Percentiles rank a stretch among this genome's conserved stretches.
Conservation (phyloP, 768 basidiomycete species). For the Pholiota conissans region DNA sequence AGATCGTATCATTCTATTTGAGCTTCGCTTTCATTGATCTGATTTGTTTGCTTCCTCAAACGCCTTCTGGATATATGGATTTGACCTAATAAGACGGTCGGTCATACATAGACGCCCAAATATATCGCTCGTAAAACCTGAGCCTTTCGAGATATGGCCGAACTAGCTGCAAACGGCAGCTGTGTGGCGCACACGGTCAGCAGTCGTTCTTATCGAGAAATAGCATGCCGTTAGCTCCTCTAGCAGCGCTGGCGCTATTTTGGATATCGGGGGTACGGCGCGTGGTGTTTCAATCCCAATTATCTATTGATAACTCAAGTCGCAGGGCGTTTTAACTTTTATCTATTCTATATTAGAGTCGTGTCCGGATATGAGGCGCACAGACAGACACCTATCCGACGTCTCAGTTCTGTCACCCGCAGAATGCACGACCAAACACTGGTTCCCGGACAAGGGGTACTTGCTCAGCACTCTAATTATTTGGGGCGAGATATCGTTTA, state of each 20-base stretch:
- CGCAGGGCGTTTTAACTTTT: no score
- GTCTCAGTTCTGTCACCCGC: neutral
- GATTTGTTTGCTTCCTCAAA: no score
- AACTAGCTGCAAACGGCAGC: neutral
- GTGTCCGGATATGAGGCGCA: neutral
- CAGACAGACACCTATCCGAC: neutral
- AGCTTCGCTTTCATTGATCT: no score
- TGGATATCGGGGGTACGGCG: neutral
- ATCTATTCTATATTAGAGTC: neutral
- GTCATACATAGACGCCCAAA: neutral
- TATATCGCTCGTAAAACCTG: neutral
- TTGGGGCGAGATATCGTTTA: no score
- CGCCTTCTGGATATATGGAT: no score
- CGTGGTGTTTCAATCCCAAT: neutral
- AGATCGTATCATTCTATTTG: no score
- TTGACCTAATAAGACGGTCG: no score
- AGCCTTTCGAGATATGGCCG: neutral
- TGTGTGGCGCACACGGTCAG: neutral
- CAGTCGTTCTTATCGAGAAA: neutral
- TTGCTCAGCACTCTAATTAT: no score
- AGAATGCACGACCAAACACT: no score
- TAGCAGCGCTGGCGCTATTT: neutral
- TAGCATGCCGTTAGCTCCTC: neutral
- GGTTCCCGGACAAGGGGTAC: no score
- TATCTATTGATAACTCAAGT: neutral